phyloP scores from a whole-genome alignment of 1,284 basidiomycete genomes.

The Apiotrichum sp. region DNA sequence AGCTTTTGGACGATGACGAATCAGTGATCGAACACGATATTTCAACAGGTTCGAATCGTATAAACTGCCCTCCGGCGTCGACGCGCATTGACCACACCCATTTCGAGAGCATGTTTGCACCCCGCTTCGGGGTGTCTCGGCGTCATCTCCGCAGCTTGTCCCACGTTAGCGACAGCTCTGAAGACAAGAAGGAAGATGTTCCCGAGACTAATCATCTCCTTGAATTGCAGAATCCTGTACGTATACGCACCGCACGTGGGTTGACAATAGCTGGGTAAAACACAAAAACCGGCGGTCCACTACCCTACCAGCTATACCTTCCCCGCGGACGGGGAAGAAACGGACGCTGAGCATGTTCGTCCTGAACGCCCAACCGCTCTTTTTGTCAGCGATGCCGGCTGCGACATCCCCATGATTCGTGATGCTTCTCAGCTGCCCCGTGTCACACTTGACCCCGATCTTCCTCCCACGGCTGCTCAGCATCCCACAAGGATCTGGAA shows the following conservation, averaged over 20 bases:
- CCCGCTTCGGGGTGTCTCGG: not conserved
- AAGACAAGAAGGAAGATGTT: not conserved
- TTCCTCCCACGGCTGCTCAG: slow-evolving; percentile 27
- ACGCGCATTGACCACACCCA: not conserved
- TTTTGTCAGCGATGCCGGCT: slow-evolving; percentile 2
- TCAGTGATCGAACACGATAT: too few relatives aligned
- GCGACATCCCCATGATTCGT: slow-evolving; percentile 12
- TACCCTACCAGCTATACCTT: not conserved
- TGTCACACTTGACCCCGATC: slow-evolving; percentile 14
- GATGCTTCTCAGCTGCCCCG: not conserved
- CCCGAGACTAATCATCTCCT: not conserved
- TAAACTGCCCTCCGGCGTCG: too few relatives aligned
- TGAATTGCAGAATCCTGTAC: not conserved
- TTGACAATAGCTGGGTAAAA: not conserved
- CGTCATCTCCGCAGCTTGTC: not conserved
- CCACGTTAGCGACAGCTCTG: not conserved
- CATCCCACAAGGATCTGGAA: slow-evolving; percentile 40
- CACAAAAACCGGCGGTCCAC: not conserved
- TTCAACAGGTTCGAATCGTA: too few relatives aligned
- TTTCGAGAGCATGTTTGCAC: not conserved
- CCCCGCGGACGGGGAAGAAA: not conserved
- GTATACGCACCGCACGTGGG: not conserved
- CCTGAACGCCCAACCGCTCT: not conserved
- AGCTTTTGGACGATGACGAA: not conserved
- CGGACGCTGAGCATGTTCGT: not conserved